Conservation (phyloP, 2,329 filamentous ascomycete species). For the Aschersonia sp. region DNA sequence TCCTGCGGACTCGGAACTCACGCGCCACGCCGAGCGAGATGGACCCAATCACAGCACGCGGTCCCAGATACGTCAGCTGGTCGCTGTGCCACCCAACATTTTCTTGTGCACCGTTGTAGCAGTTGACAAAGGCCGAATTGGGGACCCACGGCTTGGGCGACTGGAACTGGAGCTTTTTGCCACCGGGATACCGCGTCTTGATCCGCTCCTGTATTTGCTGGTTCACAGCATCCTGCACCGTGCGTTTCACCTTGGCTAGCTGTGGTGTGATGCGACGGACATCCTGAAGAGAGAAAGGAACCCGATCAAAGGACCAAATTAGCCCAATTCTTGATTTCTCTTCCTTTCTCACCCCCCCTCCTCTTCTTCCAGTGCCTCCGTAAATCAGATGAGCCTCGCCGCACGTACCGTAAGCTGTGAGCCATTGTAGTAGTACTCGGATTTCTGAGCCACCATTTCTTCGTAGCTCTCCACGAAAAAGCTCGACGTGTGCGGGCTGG, state of each 20-base stretch:
- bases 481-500: slow-evolving; percentile 68
- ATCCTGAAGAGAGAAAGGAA: slow-evolving; percentile 32
- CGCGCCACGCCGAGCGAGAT: slow-evolving; percentile 83
- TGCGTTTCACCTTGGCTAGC: slow-evolving; percentile 52
- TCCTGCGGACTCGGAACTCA: slow-evolving; percentile 74
- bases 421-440: slow-evolving; percentile 79
- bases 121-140: slow-evolving; percentile 90
- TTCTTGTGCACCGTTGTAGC: slow-evolving; percentile 69
- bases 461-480: slow-evolving; percentile 69
- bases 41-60: slow-evolving; percentile 76
- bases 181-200: slow-evolving; percentile 47
- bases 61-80: slow-evolving; percentile 84
- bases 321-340: not conserved
- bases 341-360: not conserved
- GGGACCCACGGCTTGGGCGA: slow-evolving; percentile 60
- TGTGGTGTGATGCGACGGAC: slow-evolving; percentile 63
- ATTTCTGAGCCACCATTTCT: slow-evolving; percentile 55
- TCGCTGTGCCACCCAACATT: slow-evolving; percentile 88
- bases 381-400: not conserved
- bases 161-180: slow-evolving; percentile 65
- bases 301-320: not conserved
- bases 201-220: slow-evolving; percentile 60
- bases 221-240: slow-evolving; percentile 66
- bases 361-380: not conserved
- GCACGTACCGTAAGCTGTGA: slow-evolving; percentile 42